Conservation (phyloP, 305 asterid genomes). For the Fraxinus greggii region DNA sequence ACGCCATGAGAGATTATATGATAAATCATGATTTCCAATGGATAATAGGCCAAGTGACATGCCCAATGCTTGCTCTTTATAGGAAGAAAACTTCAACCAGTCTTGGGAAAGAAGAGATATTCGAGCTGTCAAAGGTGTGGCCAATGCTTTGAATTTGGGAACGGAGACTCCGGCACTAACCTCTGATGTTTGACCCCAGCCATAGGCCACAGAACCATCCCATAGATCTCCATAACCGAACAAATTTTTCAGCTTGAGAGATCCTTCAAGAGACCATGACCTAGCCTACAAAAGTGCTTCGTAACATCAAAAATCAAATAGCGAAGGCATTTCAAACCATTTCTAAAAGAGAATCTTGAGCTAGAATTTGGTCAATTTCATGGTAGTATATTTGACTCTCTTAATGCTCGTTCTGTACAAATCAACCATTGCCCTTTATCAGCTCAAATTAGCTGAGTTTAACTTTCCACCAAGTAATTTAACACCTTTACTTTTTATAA, state of each 20-base stretch:
- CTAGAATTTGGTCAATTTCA: neutral
- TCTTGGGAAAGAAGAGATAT: conserved; percentile 81
- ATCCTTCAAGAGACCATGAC: conserved; percentile 78
- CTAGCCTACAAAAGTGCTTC: conserved; percentile 64
- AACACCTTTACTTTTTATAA: neutral
- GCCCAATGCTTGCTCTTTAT: conserved; percentile 78
- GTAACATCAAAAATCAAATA: conserved; percentile 29
- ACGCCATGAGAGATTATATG: conserved; percentile 87
- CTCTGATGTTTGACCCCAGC: conserved; percentile 83
- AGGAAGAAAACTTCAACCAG: conserved; percentile 95
- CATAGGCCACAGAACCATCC: conserved; percentile 87
- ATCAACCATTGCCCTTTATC: neutral
- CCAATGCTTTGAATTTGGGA: conserved; percentile 66
- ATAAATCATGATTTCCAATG: conserved; percentile 65
- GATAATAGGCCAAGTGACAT: conserved; percentile 75
- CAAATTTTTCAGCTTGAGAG: conserved; percentile 71
- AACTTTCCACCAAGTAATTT: neutral
- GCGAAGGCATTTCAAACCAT: neutral
- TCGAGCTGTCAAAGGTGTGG: conserved; percentile 70
- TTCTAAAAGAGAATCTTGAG: neutral
- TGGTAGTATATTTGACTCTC: neutral
- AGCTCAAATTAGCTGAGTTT: neutral
- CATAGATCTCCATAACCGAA: conserved; percentile 94
- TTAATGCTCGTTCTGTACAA: neutral
- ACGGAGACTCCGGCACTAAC: conserved; percentile 71